These are phyloP conservation scores for Dactylellina drechsleri DNA, from an alignment of 2,329 filamentous ascomycete genomes.

Conservation along the genomic window DNA sequence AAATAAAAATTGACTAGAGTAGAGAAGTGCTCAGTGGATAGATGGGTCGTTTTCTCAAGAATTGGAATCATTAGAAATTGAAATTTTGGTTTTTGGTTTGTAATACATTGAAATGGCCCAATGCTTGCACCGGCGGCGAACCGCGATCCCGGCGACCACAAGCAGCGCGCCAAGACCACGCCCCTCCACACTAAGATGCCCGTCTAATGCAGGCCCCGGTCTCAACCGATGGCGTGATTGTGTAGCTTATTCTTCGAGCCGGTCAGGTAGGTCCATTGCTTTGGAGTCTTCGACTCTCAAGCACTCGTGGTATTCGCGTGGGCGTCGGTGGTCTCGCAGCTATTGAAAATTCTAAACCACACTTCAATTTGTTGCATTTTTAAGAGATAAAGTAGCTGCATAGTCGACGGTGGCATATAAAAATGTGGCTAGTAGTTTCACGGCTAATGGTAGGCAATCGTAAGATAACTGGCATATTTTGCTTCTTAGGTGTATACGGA, in stretches of 20 bases:
- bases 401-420: too few relatives aligned
- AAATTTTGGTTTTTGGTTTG: neutral
- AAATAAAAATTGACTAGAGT: neutral
- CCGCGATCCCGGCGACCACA: slow-evolving; percentile 27
- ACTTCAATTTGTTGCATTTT: too few relatives aligned
- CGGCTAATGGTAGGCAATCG: too few relatives aligned
- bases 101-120: too few relatives aligned
- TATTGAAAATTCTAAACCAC: too few relatives aligned
- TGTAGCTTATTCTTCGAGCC: neutral
- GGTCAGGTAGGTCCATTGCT: neutral
- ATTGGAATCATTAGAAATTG: slow-evolving; percentile 8
- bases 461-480: too few relatives aligned
- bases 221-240: slow-evolving; percentile 37
- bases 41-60: neutral
- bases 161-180: neutral
- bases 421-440: too few relatives aligned
- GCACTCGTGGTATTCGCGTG: neutral
- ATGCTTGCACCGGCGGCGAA: neutral
- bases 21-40: neutral
- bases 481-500: too few relatives aligned
- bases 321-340: neutral
- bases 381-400: too few relatives aligned
- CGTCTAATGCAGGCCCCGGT: neutral
- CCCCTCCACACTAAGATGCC: too few relatives aligned
- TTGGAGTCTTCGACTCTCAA: neutral